A percentile compares a stretch with the other conserved stretches of the same genome.
These are phyloP conservation scores for Populus tremula DNA, from an alignment of 345 rosid species.

Conservation along the genomic window DNA sequence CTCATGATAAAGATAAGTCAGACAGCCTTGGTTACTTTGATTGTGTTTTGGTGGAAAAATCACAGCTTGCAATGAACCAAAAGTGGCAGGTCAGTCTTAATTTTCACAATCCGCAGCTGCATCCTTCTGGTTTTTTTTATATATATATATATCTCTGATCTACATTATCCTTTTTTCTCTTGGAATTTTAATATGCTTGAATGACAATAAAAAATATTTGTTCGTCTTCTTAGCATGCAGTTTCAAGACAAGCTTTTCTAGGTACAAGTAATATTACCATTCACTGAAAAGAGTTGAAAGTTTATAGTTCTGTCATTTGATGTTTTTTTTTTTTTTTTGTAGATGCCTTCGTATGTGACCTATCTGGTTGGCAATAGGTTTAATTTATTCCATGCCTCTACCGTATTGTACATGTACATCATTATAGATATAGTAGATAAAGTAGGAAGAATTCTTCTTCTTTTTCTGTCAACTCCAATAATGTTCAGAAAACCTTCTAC, in stretches of 20 bases:
- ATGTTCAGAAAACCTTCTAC: neutral
- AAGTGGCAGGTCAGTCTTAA: slow-evolving; percentile 58
- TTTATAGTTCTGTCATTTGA: neutral
- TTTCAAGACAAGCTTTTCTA: neutral
- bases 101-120: neutral
- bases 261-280: neutral
- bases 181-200: slow-evolving; percentile 9
- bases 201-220: neutral
- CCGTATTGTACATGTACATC: neutral
- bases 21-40: slow-evolving; percentile 34
- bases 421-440: neutral
- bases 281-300: neutral
- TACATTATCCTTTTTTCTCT: neutral
- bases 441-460: neutral
- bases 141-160: neutral
- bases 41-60: slow-evolving; percentile 35
- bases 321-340: neutral
- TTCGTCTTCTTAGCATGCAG: neutral
- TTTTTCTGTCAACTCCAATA: neutral
- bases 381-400: neutral
- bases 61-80: slow-evolving; percentile 18
- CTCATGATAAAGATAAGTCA: slow-evolving; percentile 26
- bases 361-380: neutral
- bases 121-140: neutral
- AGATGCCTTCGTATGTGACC: neutral